Base-by-base conservation (phyloP, 129 eudicot species). In the Centrapalus pauciflorus region DNA sequence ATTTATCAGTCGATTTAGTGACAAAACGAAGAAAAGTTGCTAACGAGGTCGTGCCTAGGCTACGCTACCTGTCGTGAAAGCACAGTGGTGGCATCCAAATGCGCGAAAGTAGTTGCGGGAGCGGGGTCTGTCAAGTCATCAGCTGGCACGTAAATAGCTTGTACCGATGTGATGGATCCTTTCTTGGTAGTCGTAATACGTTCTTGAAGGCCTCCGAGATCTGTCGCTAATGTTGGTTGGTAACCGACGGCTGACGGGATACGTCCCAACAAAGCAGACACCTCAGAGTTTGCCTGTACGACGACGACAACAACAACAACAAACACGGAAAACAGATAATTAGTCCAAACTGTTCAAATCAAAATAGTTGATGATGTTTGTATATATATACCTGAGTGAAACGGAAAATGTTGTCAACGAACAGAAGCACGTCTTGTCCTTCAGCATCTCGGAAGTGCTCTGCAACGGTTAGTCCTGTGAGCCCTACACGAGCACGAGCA, bases 111-210 rank as follows among this genome's bases (percentile, higher is more conserved):
- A 41, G 99, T 94, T 26, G 99, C 97, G 14, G 99, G 99, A 63
- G 99, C 97, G 57, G 99, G 99, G 86, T 94, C 99, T 13, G 99
- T 94, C 93, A 94, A 89, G 77, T 94, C 99, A 80, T 94, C 97
- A 62, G 99, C 99, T 3, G 99, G 99, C 79, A 94, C 99, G 63
- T 94, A 94, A 55, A 94, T 94, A 63, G 99, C 99, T 79, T 89
- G 99, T 10, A 94, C 97, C 0, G 99, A 94, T 29, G 97, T 94
- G 54, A 94, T 94, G 72, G 99, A 94, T 21, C 99, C 99, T 72
- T 93, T 93, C 80, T 83, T 93, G 30, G 98, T 93, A 10, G 98
- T 93, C 2, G 98, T 93, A 66, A 88, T 93, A 75, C 98, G 96
- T 63, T 92, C 98, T 65, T 92, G 98, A 80, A 92, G 98, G 34